Conservation (phyloP, 208 protist species). For the Angomonas ambiguus region DNA sequence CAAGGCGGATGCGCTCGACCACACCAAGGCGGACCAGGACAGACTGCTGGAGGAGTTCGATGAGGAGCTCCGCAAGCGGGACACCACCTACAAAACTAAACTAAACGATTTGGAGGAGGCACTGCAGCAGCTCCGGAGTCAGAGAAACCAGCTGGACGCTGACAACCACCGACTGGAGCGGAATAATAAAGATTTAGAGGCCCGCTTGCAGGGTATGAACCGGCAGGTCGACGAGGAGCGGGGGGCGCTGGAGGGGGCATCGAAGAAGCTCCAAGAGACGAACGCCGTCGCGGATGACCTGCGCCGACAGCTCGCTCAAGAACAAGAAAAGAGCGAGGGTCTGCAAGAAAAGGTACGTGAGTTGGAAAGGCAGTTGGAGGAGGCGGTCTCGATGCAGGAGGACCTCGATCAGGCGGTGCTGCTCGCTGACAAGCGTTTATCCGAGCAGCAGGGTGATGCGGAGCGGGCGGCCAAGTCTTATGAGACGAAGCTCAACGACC, state of each 20-base stretch:
- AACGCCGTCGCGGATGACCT: slow-evolving; percentile 42
- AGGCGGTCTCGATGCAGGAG: slow-evolving; percentile 25
- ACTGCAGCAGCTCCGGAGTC: slow-evolving; percentile 17
- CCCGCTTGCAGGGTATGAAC: slow-evolving; percentile 31
- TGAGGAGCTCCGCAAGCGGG: slow-evolving; percentile 15
- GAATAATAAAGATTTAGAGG: slow-evolving; percentile 40
- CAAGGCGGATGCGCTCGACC: slow-evolving; percentile 30
- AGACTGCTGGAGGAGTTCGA: slow-evolving; percentile 25
- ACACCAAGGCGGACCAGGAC: slow-evolving; percentile 24
- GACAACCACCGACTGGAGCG: slow-evolving; percentile 36
- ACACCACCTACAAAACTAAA: slow-evolving; percentile 6
- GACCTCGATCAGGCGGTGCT: slow-evolving; percentile 48
- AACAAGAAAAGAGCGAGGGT: slow-evolving; percentile 34
- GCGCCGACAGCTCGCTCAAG: slow-evolving; percentile 25
- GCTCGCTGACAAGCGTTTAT: slow-evolving; percentile 24
- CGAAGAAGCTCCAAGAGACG: slow-evolving; percentile 31
- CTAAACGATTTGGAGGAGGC: slow-evolving; percentile 26
- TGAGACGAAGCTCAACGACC: slow-evolving; percentile 44
- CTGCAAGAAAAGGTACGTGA: slow-evolving; percentile 38
- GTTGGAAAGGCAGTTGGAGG: slow-evolving; percentile 31
- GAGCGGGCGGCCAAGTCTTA: slow-evolving; percentile 24
- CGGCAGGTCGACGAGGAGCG: slow-evolving; percentile 51
- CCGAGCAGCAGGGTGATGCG: slow-evolving; percentile 38
- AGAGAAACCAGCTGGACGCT: slow-evolving; percentile 40
- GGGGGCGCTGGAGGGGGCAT: slow-evolving; percentile 37